A percentile compares a stretch with the other conserved stretches of the same genome.
Evolutionary conservation across 495 filamentous ascomycete genomes (phyloP).

Genomic region (Neohortaea acidophila): DNA sequence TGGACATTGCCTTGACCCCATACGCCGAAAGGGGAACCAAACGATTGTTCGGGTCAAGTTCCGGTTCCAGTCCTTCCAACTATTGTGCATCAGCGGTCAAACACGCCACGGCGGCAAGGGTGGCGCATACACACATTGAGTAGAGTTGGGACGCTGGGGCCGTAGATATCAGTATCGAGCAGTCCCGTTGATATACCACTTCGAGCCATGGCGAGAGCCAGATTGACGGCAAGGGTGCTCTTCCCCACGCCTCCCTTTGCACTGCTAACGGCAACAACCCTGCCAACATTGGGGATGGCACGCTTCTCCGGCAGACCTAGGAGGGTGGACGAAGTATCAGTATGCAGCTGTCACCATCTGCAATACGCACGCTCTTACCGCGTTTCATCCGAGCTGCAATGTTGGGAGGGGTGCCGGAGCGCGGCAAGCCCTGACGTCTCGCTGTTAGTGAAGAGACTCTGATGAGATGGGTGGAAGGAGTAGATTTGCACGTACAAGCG

Average conservation of each 20-base stretch:
- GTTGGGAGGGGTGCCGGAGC: conserved; percentile 51
- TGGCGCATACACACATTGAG: conserved; percentile 58
- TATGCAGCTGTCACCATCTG: not conserved
- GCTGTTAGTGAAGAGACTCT: not conserved
- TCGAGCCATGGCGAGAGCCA: conserved; percentile 71
- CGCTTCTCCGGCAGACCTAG: conserved; percentile 58
- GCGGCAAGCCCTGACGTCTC: conserved; percentile 57
- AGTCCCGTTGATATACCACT: conserved; percentile 68
- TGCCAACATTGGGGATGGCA: conserved; percentile 62
- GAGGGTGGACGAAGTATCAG: not conserved
- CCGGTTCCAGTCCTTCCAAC: conserved; percentile 18
- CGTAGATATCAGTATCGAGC: conserved; percentile 92
- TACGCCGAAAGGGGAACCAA: conserved; percentile 86
- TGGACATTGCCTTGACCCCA: conserved; percentile 93
- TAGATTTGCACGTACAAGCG: conserved; percentile 43
- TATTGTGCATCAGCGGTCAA: conserved; percentile 3
- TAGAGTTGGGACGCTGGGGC: conserved; percentile 83
- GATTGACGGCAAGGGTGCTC: conserved; percentile 81
- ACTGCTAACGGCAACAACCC: conserved; percentile 82
- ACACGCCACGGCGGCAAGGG: conserved; percentile 37
- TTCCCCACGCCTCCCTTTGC: conserved; percentile 97
- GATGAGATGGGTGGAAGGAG: not conserved
- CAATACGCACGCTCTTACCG: conserved; percentile 21
- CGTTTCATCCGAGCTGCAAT: conserved; percentile 63
- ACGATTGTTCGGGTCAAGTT: conserved; percentile 39